Conservation (phyloP, 2,329 filamentous ascomycete species). For the Arthrobotrys megalospora region DNA sequence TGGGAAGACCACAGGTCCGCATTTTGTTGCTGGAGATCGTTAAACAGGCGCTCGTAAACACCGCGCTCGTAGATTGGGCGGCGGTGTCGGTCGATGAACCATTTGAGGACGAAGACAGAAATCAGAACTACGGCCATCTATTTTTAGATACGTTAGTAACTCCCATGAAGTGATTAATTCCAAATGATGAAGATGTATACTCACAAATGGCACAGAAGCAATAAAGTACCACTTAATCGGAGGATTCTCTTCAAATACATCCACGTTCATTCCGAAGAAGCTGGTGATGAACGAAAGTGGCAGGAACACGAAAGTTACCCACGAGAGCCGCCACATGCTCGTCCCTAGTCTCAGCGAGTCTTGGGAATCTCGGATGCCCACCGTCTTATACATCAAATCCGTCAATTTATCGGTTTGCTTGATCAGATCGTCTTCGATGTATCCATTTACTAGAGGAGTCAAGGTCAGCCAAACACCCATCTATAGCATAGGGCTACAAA, state of each 20-base stretch:
- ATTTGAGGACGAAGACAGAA: slow-evolving; percentile 68
- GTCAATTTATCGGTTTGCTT: slow-evolving; percentile 71
- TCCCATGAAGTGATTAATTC: neutral
- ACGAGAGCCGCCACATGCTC: slow-evolving; percentile 66
- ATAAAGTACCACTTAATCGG: slow-evolving; percentile 72
- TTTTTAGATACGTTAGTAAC: neutral
- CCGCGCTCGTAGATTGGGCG: slow-evolving; percentile 67
- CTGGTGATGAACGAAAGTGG: slow-evolving; percentile 67
- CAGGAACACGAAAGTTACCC: slow-evolving; percentile 68
- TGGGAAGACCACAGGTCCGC: slow-evolving; percentile 70
- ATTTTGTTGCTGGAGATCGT: slow-evolving; percentile 69
- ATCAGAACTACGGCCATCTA: slow-evolving; percentile 69
- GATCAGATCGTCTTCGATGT: slow-evolving; percentile 71
- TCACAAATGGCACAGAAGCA: slow-evolving; percentile 68
- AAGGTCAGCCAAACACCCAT: slow-evolving; percentile 68
- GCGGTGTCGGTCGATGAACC: slow-evolving; percentile 62
- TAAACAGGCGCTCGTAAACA: slow-evolving; percentile 71
- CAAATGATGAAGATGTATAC: slow-evolving; percentile 4
- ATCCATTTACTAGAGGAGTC: slow-evolving; percentile 66
- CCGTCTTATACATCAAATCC: slow-evolving; percentile 72
- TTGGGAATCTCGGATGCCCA: slow-evolving; percentile 71
- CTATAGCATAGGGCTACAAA: slow-evolving; percentile 42
- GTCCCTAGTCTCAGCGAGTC: slow-evolving; percentile 70
- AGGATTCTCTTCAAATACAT: slow-evolving; percentile 68
- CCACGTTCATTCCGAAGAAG: slow-evolving; percentile 71